Percentiles rank a stretch among this genome's conserved stretches.
phyloP scores from a whole-genome alignment of 1,284 basidiomycete species.

The Puccinia coronata region DNA sequence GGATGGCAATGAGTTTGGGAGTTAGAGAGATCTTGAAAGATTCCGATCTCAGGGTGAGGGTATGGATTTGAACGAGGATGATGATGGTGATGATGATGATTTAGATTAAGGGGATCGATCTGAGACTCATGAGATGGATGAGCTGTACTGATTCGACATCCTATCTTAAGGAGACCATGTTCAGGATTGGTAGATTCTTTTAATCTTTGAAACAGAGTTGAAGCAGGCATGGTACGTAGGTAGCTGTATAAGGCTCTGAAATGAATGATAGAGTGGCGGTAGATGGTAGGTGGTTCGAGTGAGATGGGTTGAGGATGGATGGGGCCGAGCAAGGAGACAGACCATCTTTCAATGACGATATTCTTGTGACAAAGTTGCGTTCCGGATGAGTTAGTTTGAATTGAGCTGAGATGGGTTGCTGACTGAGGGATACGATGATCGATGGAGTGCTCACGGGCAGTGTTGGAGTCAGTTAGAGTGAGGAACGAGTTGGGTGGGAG shows the following conservation, averaged over 20 bases:
- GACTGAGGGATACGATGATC: no score
- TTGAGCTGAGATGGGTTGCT: not conserved
- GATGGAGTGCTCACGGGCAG: no score
- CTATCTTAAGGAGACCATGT: slow-evolving; percentile 34
- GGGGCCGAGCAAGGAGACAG: slow-evolving; percentile 31
- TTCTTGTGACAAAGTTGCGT: not conserved
- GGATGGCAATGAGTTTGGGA: no score
- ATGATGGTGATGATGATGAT: not conserved
- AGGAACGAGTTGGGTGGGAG: slow-evolving; percentile 29
- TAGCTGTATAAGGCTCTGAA: slow-evolving; percentile 34
- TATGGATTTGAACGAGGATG: no score
- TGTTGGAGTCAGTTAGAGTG: not conserved
- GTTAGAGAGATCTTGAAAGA: slow-evolving; percentile 22
- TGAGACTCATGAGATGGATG: no score
- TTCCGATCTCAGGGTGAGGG: slow-evolving; percentile 7
- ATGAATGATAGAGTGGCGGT: slow-evolving; percentile 48
- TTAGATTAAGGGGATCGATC: not conserved
- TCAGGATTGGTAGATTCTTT: not conserved
- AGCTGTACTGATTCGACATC: slow-evolving; percentile 34
- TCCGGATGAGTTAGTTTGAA: not conserved
- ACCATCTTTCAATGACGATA: slow-evolving; percentile 45
- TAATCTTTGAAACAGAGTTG: slow-evolving; percentile 4
- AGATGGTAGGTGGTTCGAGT: slow-evolving; percentile 39
- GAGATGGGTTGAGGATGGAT: not conserved
- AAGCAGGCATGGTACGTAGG: slow-evolving; percentile 32